Conservation (phyloP, 73 alveolate genomes). For the Symbiodinium natans region DNA sequence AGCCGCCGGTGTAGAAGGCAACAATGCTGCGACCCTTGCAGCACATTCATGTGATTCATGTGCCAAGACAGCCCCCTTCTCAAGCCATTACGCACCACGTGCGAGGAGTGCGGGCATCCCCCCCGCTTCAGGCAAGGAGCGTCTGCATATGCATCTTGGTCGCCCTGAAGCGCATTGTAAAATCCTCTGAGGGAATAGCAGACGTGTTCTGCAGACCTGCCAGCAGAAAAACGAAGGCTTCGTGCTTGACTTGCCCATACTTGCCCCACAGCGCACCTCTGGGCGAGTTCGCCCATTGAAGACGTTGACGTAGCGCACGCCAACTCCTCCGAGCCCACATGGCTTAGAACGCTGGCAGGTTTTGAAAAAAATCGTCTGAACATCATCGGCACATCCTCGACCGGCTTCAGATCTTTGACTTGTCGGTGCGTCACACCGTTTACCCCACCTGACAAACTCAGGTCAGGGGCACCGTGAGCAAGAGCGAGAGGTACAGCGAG, state of each 20-base stretch:
- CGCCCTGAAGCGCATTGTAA: constrained; percentile 16
- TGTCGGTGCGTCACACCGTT: neutral
- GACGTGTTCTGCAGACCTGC: neutral
- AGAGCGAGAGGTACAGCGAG: too few relatives aligned
- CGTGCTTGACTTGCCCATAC: too few relatives aligned
- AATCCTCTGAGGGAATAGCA: neutral
- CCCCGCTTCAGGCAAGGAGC: neutral
- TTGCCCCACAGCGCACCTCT: neutral
- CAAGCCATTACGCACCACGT: too few relatives aligned
- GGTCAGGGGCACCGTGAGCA: too few relatives aligned
- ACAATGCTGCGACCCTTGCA: constrained; percentile 19
- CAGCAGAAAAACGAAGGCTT: too few relatives aligned
- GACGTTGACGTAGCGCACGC: too few relatives aligned
- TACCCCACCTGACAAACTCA: neutral
- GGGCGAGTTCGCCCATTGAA: neutral
- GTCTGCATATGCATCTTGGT: neutral
- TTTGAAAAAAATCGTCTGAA: too few relatives aligned
- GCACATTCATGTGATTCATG: neutral
- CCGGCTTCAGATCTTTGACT: neutral
- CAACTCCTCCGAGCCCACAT: too few relatives aligned
- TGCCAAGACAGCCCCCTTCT: too few relatives aligned
- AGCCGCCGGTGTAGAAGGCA: constrained; percentile 46
- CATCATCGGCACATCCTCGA: neutral
- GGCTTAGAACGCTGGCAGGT: too few relatives aligned
- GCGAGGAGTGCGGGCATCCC: too few relatives aligned